These are phyloP conservation scores for Croton setiger DNA, from an alignment of 441 rosid genomes.

Conservation along the genomic window DNA sequence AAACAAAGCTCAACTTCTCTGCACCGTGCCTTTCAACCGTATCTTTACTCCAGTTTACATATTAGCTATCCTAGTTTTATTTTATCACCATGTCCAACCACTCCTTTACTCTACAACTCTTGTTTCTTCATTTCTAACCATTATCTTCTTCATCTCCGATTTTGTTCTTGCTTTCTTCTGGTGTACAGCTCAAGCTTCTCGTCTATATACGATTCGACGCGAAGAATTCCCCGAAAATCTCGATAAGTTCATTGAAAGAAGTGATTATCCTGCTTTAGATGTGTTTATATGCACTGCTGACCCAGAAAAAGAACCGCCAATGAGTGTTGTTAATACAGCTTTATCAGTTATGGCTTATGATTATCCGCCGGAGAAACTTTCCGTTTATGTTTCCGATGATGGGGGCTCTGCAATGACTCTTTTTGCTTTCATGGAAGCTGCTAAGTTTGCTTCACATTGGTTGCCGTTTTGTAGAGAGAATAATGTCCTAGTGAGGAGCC, in stretches of 20 bases:
- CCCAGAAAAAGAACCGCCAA: too few relatives aligned
- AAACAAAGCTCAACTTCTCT: conserved; percentile 33
- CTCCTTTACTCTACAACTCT: conserved; percentile 28
- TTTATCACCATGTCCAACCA: conserved; percentile 41
- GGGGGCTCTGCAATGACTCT: too few relatives aligned
- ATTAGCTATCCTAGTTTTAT: conserved; percentile 42
- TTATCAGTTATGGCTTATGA: too few relatives aligned
- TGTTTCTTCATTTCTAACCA: conserved; percentile 18
- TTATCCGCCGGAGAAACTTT: too few relatives aligned
- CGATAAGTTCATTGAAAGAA: conserved; percentile 14
- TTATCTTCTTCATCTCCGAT: conserved; percentile 44
- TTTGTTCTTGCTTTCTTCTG: conserved; percentile 62
- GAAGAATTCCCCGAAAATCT: conserved; percentile 48
- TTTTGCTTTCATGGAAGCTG: too few relatives aligned
- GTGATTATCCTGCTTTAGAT: conserved; percentile 12
- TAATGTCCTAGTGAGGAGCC: too few relatives aligned
- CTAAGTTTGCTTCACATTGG: too few relatives aligned
- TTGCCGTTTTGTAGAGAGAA: too few relatives aligned
- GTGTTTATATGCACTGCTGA: too few relatives aligned
- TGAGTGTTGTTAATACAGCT: too few relatives aligned
- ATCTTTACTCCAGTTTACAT: conserved; percentile 41
- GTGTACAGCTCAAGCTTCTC: conserved; percentile 35
- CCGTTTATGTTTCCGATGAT: too few relatives aligned
- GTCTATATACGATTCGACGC: conserved; percentile 41
- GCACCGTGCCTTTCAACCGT: conserved; percentile 38